phyloP scores from a whole-genome alignment of 805 yeast species.

The Maudiozyma bulderi region DNA sequence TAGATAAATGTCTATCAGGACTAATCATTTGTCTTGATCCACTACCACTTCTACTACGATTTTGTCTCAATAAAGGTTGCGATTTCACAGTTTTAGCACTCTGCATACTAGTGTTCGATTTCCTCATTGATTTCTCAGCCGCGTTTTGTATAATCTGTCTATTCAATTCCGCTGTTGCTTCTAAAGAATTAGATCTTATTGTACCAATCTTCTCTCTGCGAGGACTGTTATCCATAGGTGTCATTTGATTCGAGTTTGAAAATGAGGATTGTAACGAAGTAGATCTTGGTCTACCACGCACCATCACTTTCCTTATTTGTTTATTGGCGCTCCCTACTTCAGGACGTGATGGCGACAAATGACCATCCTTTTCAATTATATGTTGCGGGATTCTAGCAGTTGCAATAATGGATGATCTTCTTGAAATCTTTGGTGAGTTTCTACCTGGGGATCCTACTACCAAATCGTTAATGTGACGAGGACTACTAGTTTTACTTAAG shows the following conservation, averaged over 20 bases:
- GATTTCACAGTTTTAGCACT: neutral
- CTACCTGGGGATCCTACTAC: neutral
- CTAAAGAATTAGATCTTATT: slow-evolving; percentile 25
- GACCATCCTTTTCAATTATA: neutral
- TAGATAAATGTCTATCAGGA: neutral
- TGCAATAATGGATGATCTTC: slow-evolving; percentile 5
- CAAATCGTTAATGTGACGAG: neutral
- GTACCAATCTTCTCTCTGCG: neutral
- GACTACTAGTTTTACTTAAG: slow-evolving; percentile 3
- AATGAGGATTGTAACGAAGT: slow-evolving; percentile 26
- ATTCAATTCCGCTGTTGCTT: slow-evolving; percentile 20
- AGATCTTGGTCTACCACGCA: slow-evolving; percentile 22
- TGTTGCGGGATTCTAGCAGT: neutral
- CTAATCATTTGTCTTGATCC: neutral
- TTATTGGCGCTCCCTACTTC: neutral
- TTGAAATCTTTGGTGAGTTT: slow-evolving; percentile 8
- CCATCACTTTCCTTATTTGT: neutral
- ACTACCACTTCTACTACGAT: slow-evolving; percentile 1
- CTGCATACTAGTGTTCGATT: neutral
- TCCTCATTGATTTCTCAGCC: slow-evolving; percentile 9
- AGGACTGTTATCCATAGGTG: neutral
- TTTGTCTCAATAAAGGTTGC: neutral
- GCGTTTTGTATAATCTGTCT: slow-evolving; percentile 23
- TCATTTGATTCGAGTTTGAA: neutral
- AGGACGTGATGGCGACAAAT: neutral